Percentiles rank a stretch among this genome's conserved stretches.
Conservation (phyloP, 2,329 filamentous ascomycete species). For the Cadophora sp. region DNA sequence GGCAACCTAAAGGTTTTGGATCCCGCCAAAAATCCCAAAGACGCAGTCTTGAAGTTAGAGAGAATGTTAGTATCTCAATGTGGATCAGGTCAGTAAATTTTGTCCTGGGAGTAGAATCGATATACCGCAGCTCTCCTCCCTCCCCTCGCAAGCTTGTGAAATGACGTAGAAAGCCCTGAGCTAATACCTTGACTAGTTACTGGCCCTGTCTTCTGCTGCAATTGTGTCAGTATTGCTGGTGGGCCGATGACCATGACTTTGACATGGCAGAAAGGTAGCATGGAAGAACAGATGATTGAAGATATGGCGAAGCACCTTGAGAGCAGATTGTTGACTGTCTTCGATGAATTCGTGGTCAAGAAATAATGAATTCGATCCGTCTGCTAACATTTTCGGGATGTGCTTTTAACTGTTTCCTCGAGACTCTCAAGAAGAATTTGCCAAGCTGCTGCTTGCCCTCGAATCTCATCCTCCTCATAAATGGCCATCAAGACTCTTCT, state of each 20-base stretch:
- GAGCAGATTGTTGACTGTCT: background rate
- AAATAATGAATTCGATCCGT: background rate
- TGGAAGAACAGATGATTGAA: constrained; percentile 2
- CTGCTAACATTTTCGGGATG: background rate
- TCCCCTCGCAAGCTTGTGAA: background rate
- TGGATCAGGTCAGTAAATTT: constrained; percentile 7
- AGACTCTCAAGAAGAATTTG: background rate
- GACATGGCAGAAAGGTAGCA: constrained; percentile 3
- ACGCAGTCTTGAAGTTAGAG: background rate
- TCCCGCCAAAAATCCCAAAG: background rate
- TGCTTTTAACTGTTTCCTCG: background rate
- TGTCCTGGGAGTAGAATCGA: background rate
- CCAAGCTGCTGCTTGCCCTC: background rate
- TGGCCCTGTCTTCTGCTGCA: constrained; percentile 10
- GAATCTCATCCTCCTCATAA: background rate
- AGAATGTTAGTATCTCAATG: constrained; percentile 14
- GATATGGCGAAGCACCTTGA: constrained; percentile 1
- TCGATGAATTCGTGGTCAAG: background rate
- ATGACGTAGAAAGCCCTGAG: background rate
- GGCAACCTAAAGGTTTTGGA: background rate
- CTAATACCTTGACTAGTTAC: background rate
- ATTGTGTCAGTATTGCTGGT: constrained; percentile 10
- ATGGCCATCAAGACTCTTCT: background rate
- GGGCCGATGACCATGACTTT: constrained; percentile 12
- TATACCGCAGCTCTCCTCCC: background rate